phyloP scores from a whole-genome alignment of 805 yeast species.

The Lachancea sp. region DNA sequence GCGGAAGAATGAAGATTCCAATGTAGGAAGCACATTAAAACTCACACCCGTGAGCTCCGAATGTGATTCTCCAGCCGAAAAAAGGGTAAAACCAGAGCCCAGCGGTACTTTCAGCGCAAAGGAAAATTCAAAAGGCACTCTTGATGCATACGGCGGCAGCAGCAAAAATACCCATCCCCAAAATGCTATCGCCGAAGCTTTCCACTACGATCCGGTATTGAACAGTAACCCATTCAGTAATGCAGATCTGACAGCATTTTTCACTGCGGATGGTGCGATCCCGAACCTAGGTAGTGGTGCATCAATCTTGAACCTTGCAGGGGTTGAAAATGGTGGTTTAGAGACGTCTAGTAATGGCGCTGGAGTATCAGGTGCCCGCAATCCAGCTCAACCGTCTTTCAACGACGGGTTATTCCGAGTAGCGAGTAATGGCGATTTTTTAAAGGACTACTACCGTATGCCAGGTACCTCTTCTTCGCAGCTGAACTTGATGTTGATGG shows the following conservation, averaged over 20 bases:
- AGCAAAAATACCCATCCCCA: slow-evolving; percentile 5
- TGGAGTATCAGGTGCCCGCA: background rate
- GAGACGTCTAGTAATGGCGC: background rate
- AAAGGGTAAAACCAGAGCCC: slow-evolving; percentile 14
- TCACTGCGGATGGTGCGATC: slow-evolving; percentile 8
- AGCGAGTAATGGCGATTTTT: slow-evolving; percentile 24
- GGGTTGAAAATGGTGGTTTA: background rate
- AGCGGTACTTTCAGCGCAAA: background rate
- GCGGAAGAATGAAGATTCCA: slow-evolving; percentile 6
- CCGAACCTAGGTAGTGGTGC: slow-evolving; percentile 6
- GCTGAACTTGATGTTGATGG: slow-evolving; percentile 12
- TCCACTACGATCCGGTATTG: slow-evolving; percentile 30
- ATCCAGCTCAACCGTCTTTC: background rate
- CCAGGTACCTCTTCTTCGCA: slow-evolving; percentile 16
- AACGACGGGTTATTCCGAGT: slow-evolving; percentile 23
- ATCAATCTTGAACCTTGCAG: slow-evolving; percentile 3
- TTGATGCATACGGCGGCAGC: background rate
- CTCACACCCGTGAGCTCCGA: slow-evolving; percentile 9
- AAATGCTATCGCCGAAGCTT: slow-evolving; percentile 26
- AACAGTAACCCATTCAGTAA: slow-evolving; percentile 24
- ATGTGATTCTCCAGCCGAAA: slow-evolving; percentile 13
- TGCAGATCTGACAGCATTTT: slow-evolving; percentile 19
- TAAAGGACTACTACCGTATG: slow-evolving; percentile 18
- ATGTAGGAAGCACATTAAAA: background rate
- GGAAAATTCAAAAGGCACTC: background rate